Conservation (phyloP, 306 rosid genomes). For the Gynostemma pentaphyllum region DNA sequence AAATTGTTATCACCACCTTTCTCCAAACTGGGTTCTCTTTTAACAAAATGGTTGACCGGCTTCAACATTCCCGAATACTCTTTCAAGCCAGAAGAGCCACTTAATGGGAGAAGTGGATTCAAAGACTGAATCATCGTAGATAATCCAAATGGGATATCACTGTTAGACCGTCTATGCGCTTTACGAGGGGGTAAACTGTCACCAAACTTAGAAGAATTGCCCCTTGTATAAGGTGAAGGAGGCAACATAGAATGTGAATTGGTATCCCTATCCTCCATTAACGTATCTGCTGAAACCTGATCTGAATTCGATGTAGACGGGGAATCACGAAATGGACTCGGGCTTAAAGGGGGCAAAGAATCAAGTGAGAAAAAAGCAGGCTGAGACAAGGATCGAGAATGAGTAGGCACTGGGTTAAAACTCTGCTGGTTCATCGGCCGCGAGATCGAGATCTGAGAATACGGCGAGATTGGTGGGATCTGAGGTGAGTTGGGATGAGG, state of each 20-base stretch:
- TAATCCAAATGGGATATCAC: slow-evolving; percentile 88
- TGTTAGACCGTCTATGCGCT: slow-evolving; percentile 76
- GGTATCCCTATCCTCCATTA: slow-evolving; percentile 76
- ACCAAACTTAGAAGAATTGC: slow-evolving; percentile 25
- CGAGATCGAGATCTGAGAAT: slow-evolving; percentile 81
- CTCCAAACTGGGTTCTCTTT: slow-evolving; percentile 50
- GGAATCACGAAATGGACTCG: slow-evolving; percentile 64
- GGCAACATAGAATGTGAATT: slow-evolving; percentile 55
- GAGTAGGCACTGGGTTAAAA: slow-evolving; percentile 42
- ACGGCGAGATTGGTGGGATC: slow-evolving; percentile 84
- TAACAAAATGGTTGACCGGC: slow-evolving; percentile 43
- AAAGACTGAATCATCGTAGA: slow-evolving; percentile 57
- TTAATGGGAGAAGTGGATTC: slow-evolving; percentile 44
- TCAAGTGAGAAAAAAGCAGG: slow-evolving; percentile 67
- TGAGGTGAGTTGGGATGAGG: slow-evolving; percentile 74
- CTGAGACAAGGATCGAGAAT: slow-evolving; percentile 84
- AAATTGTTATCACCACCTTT: slow-evolving; percentile 28
- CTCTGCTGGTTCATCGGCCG: slow-evolving; percentile 38
- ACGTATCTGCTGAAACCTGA: slow-evolving; percentile 46
- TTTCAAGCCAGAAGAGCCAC: slow-evolving; percentile 28
- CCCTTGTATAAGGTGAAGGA: slow-evolving; percentile 44
- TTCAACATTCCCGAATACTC: slow-evolving; percentile 26
- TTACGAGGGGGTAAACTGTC: slow-evolving; percentile 66
- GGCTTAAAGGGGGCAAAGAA: slow-evolving; percentile 77
- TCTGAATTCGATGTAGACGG: slow-evolving; percentile 47